Conservation (phyloP, 2,329 filamentous ascomycete genomes). For the Epichloe hybrida region DNA sequence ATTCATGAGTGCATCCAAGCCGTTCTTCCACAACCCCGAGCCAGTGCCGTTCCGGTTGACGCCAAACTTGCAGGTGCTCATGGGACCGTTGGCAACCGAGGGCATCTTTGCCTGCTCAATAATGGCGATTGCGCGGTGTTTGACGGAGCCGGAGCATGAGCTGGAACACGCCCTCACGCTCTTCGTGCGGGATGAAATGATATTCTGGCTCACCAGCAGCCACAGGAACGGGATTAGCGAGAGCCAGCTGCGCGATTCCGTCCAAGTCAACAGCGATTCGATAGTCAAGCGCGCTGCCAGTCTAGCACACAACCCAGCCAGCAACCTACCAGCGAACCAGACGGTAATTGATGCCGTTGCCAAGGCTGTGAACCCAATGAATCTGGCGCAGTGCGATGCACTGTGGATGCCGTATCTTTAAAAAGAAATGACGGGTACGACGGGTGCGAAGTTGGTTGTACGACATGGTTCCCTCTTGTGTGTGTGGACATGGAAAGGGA, state of each 20-base stretch:
- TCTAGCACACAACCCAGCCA: slow-evolving; percentile 63
- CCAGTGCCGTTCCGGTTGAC: slow-evolving; percentile 94
- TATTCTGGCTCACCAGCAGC: slow-evolving; percentile 81
- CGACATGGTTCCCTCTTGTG: too few species aligned
- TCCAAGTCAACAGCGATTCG: slow-evolving; percentile 75
- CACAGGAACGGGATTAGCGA: slow-evolving; percentile 48
- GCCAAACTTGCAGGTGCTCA: slow-evolving; percentile 86
- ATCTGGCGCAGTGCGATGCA: slow-evolving; percentile 76
- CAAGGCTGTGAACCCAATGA: slow-evolving; percentile 84
- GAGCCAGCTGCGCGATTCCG: slow-evolving; percentile 60
- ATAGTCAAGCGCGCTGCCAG: slow-evolving; percentile 84
- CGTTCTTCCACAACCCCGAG: slow-evolving; percentile 89
- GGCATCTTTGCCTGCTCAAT: slow-evolving; percentile 91
- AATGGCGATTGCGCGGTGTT: slow-evolving; percentile 89
- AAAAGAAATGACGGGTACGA: not conserved
- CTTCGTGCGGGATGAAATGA: slow-evolving; percentile 96
- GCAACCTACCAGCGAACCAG: slow-evolving; percentile 86
- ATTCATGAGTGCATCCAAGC: slow-evolving; percentile 69
- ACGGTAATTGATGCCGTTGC: slow-evolving; percentile 90
- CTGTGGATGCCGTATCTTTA: slow-evolving; percentile 83
- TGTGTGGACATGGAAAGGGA: not conserved
- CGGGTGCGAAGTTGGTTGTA: too few species aligned
- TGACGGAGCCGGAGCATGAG: slow-evolving; percentile 79
- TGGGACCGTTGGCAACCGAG: slow-evolving; percentile 91
- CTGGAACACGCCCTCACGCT: slow-evolving; percentile 90